A percentile compares a stretch with the other conserved stretches of the same genome.
These are phyloP conservation scores for Sugiyamaella floridensis DNA, from an alignment of 805 yeast genomes.

Conservation along the genomic window DNA sequence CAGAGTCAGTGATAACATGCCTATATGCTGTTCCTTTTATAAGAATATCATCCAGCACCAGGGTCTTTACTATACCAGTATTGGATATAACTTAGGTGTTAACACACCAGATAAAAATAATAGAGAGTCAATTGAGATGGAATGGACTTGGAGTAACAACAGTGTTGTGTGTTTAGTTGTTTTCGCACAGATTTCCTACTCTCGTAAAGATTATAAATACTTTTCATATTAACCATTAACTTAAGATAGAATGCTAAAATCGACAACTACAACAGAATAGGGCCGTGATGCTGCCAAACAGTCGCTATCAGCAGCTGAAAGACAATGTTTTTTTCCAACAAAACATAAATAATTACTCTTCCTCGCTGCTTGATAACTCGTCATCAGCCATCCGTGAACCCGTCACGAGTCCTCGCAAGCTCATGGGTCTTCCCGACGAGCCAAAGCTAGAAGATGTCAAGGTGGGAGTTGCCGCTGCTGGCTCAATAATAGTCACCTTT, in stretches of 20 bases:
- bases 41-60: too few species aligned
- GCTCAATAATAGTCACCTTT: slow-evolving; percentile 3
- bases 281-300: too few species aligned
- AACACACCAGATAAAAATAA: too few species aligned
- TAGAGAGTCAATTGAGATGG: too few species aligned
- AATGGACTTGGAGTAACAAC: too few species aligned
- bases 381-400: slow-evolving; percentile 17
- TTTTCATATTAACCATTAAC: background rate
- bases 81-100: too few species aligned
- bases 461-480: slow-evolving; percentile 10
- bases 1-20: too few species aligned
- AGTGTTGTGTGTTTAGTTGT: too few species aligned
- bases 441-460: background rate
- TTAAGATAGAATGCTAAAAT: background rate
- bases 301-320: background rate
- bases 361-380: slow-evolving; percentile 19
- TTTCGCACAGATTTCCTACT: background rate
- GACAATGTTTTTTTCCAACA: background rate
- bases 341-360: slow-evolving; percentile 12
- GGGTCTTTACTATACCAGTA: too few species aligned
- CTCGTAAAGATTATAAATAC: background rate
- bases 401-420: slow-evolving; percentile 16
- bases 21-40: too few species aligned
- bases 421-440: slow-evolving; percentile 12
- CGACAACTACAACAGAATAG: too few species aligned